Conservation (phyloP, 2,329 filamentous ascomycete species). For the Phyllosticta paracitricarpa region DNA sequence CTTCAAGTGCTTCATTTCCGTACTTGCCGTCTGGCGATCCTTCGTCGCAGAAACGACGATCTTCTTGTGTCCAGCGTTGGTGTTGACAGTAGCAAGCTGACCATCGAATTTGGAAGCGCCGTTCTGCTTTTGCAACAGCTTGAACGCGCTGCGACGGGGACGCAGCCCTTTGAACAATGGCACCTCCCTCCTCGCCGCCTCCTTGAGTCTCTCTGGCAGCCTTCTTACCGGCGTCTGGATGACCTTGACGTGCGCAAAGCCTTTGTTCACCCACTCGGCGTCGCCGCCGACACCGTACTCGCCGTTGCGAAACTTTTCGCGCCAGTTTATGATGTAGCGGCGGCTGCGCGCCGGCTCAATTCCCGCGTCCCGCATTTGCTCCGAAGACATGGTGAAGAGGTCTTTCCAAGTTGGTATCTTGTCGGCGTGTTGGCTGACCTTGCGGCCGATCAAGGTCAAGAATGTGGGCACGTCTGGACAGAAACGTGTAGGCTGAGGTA, state of each 20-base stretch:
- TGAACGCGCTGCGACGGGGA: not conserved
- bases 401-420: constrained; percentile 89
- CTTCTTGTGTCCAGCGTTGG: constrained; percentile 45
- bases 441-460: constrained; percentile 81
- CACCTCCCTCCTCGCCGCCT: not conserved
- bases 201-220: constrained; percentile 1
- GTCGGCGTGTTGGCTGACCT: constrained; percentile 66
- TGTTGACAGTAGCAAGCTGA: constrained; percentile 38
- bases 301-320: constrained; percentile 71
- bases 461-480: constrained; percentile 80
- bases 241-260: constrained; percentile 48
- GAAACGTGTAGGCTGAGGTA: constrained; percentile 70
- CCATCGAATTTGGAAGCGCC: not conserved
- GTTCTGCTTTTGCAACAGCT: not conserved
- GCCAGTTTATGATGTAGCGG: constrained; percentile 78
- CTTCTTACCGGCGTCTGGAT: constrained; percentile 41
- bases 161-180: not conserved
- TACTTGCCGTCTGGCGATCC: not conserved
- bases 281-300: constrained; percentile 76
- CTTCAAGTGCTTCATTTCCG: constrained; percentile 43
- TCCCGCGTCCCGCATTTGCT: constrained; percentile 71
- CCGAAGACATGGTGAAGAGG: constrained; percentile 71
- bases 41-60: constrained; percentile 36
- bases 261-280: constrained; percentile 59
- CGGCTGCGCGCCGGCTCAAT: constrained; percentile 76